Base-by-base conservation (phyloP, 2,329 filamentous ascomycete genomes). In the Echinosphaeria canescens region DNA sequence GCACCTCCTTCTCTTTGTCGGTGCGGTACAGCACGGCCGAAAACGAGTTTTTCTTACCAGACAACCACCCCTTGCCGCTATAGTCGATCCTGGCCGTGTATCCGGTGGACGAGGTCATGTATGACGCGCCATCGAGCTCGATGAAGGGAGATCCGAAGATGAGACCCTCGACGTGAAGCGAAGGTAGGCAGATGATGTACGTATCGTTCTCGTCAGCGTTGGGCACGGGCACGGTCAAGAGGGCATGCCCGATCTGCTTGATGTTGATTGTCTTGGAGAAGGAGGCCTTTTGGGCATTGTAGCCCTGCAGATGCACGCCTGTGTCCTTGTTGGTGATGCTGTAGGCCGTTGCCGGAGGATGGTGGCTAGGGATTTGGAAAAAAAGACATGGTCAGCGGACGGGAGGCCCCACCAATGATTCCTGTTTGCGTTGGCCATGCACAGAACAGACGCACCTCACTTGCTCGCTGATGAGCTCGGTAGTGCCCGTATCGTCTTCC, bases 261-360 rank as follows among this genome's bases (percentile, higher is more conserved):
- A 98, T 75, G 42, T 85, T 76, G 48, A 95, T 93, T 24, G 85
- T 92, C 38, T 75, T 74, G 34, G 76, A 79, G 51, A 98, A 93
- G 11, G 81, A 90, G 4, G 85, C 84, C 49, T 92, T 95, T 46
- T 95, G 88, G 11, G 79, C 85, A 42, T 95, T 93, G 55, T 92
- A 93, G 28, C 85, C 85, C 54, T 75, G 58, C n/a, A 75, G 53
- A 42, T 61, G 59, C 26, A 95, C 69, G 31, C 82, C 81, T 33
- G 88, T 69, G 42, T 80, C 68, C 34, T 75, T 56, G 50, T 98
- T 95, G 51, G 69, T 74, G 46, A 95, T 91, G 44, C 70, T 75
- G 54, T 95, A 98, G 23, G 85, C 88, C 2, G 85, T 98, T 19
- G 82, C 81, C 3, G 88, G 85, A 27, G 85, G 85, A 46, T 98